Conservation (phyloP, 306 rosid species). For the Rubus idaeus region DNA sequence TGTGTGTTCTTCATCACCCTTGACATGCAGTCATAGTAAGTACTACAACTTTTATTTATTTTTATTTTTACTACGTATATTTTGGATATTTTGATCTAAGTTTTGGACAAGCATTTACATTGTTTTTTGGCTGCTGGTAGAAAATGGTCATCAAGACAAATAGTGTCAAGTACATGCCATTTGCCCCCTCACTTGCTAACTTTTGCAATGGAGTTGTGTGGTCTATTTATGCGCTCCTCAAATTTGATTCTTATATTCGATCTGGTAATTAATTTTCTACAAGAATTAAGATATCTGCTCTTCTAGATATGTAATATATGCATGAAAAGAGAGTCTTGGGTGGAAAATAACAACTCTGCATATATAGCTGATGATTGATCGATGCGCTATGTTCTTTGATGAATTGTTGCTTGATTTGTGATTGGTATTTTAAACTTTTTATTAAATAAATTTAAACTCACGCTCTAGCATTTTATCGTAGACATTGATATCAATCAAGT, state of each 20-base stretch:
- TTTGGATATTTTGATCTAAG: background rate
- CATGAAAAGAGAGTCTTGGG: background rate
- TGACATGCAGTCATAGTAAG: constrained; percentile 73
- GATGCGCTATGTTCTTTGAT: too few species aligned
- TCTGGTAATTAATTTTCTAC: constrained; percentile 25
- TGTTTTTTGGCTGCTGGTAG: constrained; percentile 24
- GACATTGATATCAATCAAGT: too few species aligned
- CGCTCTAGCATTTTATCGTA: too few species aligned
- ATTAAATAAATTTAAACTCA: too few species aligned
- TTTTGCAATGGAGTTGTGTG: constrained; percentile 54
- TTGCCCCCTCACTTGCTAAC: constrained; percentile 54
- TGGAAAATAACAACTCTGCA: too few species aligned
- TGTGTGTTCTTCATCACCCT: constrained; percentile 55
- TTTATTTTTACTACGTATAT: background rate
- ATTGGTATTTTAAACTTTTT: too few species aligned
- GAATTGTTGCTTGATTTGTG: too few species aligned
- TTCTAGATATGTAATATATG: background rate
- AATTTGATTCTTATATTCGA: constrained; percentile 49
- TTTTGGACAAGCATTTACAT: background rate
- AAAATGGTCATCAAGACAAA: constrained; percentile 54
- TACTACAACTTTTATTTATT: background rate
- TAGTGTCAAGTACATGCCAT: constrained; percentile 67
- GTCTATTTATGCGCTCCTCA: constrained; percentile 59
- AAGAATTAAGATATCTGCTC: background rate
- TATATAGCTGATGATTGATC: too few species aligned